Evolutionary conservation across 2,329 filamentous ascomycete genomes (phyloP), one percentile per base, ranked within the genome.

Genomic region (Colletotrichum brevisporum): DNA sequence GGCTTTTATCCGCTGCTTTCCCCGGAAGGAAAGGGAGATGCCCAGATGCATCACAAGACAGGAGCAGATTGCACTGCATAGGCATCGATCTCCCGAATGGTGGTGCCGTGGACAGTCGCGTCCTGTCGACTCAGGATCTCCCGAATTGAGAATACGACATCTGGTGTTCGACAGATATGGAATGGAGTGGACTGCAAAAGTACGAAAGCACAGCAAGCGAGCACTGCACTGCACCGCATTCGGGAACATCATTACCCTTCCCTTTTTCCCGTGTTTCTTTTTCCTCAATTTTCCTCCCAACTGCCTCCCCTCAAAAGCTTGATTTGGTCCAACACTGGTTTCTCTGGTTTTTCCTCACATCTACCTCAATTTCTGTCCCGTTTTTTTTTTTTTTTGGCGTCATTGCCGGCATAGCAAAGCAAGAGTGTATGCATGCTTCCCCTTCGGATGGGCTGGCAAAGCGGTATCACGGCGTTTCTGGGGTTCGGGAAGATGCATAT

Each of bases 121-220:
- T 18, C 16, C n/a, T 21, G 18, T 18, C 18, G 15, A 39, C 45
- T 10, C 10, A 9, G 31, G 31, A 8, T 36, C 31, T 36, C 31
- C 31, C 8, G 12, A 47, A 16, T 5, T n/a, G 45, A 56, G 26
- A 50, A 39, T 8, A 45, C n/a, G 16, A 21, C 43, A 45, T 52
- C 36, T 26, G 39, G 50, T 39, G 15, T 27, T 63, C 52, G 50
- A 48, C 48, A 54, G 36, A 3, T 43, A 55, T 1, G 12, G 60
- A 13, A 58, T 41, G 6, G 6, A 3, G 18, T 43, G 27, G 41
- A 45, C 16, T 27, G n/a, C 53, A 16, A 50, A 54, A 47, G 26
- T 21, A 47, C 54, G 57, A 63, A 43, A 47, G 52, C 67, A 69
- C 55, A 61, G 67, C 67, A 51, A 69, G 67, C 67, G 67, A 67